Evolutionary conservation across 2,329 filamentous ascomycete genomes (phyloP), one percentile per base, ranked within the genome.

Genomic region (Eutypa lata): DNA sequence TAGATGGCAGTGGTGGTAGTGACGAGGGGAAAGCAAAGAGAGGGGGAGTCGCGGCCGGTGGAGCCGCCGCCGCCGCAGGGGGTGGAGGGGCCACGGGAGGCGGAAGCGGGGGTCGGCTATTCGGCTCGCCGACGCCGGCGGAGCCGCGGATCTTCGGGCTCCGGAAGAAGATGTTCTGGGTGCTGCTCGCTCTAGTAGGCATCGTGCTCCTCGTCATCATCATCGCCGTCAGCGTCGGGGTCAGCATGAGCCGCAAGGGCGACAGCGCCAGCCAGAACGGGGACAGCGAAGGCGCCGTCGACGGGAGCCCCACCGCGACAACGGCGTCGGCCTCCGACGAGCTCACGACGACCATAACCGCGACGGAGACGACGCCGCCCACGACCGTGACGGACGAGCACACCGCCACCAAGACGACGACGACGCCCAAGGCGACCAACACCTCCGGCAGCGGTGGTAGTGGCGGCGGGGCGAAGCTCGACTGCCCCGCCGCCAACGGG

Each of bases 401-500:
- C n/a, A n/a, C n/a, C n/a, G n/a, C 42, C 57, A 16, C 49, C 65
- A 8, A 62, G 53, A 2, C 53, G 52, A 59, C 14, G 59, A 57
- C 10, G 31, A 45, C 40, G 16, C 22, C 42, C 42, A n/a, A 14
- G n/a, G n/a, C n/a, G n/a, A n/a, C n/a, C n/a, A n/a, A n/a, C n/a
- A n/a, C n/a, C n/a, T n/a, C n/a, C n/a, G n/a, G n/a, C n/a, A n/a
- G n/a, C n/a, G n/a, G n/a, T n/a, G n/a, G n/a, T n/a, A n/a, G 16
- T 2, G 16, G 5, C 13, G 21, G 58, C 6, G 59, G 53, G 3
- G 61, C 64, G 4, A 62, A 65, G 26, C 62, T 67, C 2, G 66
- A 70, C 46, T 79, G 76, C 49, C 76, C 76, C 0, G 67, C 65
- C 1, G 68, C 71, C 14, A 77, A 77, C 59, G 72, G 73, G 50